Percentiles rank a stretch among this genome's conserved stretches.
phyloP scores from a whole-genome alignment of 768 basidiomycete species.

The Lactarius trivialis region DNA sequence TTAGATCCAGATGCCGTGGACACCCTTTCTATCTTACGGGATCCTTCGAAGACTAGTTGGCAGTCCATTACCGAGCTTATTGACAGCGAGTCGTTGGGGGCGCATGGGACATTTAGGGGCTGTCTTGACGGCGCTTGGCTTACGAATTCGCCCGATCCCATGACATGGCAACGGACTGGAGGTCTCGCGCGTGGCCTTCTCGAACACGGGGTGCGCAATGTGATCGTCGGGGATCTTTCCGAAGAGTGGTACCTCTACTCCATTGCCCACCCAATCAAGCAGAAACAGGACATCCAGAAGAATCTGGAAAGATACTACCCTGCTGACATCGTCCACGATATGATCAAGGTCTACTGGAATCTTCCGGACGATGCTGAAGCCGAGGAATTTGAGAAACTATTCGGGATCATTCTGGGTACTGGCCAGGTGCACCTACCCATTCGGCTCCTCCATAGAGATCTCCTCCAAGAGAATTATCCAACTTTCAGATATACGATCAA shows the following conservation, averaged over 20 bases:
- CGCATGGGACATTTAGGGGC: slow-evolving; percentile 62
- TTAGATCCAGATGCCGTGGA: slow-evolving; percentile 49
- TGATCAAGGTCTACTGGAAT: slow-evolving; percentile 40
- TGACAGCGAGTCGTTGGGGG: slow-evolving; percentile 48
- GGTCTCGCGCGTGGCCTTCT: slow-evolving; percentile 47
- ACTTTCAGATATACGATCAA: slow-evolving; percentile 61
- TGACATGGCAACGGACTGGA: slow-evolving; percentile 64
- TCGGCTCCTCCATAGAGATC: slow-evolving; percentile 54
- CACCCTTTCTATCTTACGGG: slow-evolving; percentile 44
- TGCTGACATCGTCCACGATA: slow-evolving; percentile 36
- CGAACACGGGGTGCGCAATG: slow-evolving; percentile 51
- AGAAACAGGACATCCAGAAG: slow-evolving; percentile 43
- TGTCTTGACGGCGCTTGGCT: slow-evolving; percentile 58
- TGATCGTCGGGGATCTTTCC: slow-evolving; percentile 60
- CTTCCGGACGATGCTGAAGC: slow-evolving; percentile 36
- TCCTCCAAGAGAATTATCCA: slow-evolving; percentile 50
- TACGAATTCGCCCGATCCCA: slow-evolving; percentile 44
- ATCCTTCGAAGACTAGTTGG: slow-evolving; percentile 43
- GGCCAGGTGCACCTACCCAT: slow-evolving; percentile 66
- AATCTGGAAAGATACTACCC: slow-evolving; percentile 62
- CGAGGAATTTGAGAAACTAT: slow-evolving; percentile 41
- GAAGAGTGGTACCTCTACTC: slow-evolving; percentile 79
- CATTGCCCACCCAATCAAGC: slow-evolving; percentile 53
- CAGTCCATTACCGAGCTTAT: slow-evolving; percentile 49
- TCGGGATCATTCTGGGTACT: slow-evolving; percentile 54